phyloP scores from a whole-genome alignment of 176 grass and related monocot genomes.

The Triticum monococcum region DNA sequence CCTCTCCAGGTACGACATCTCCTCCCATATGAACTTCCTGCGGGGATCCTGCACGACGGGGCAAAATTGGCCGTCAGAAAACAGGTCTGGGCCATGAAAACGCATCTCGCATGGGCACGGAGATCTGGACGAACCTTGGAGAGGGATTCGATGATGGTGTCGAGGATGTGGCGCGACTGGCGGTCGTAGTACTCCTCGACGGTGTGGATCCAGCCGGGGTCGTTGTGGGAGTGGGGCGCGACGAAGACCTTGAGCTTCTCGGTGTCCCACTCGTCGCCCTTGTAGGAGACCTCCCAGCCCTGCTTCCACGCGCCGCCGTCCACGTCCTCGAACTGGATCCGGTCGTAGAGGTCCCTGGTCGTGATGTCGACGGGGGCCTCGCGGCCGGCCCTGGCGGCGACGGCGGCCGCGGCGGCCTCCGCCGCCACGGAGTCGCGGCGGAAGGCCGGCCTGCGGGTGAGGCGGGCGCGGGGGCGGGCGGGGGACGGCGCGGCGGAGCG shows the following conservation, averaged over 20 bases:
- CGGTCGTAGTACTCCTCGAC: conserved; percentile 92
- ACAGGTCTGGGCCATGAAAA: background rate
- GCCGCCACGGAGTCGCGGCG: conserved; percentile 45
- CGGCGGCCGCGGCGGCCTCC: conserved; percentile 35
- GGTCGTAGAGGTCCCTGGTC: conserved; percentile 86
- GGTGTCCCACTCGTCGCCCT: conserved; percentile 70
- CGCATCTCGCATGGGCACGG: background rate
- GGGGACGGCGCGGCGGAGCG: background rate
- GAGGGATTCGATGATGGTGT: conserved; percentile 85
- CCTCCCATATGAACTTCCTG: conserved; percentile 98
- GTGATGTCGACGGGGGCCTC: conserved; percentile 77
- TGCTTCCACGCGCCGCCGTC: conserved; percentile 98
- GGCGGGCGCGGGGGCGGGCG: conserved; percentile 41
- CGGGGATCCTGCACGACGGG: conserved; percentile 53
- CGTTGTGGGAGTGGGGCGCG: conserved; percentile 95
- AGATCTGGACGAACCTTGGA: conserved; percentile 63
- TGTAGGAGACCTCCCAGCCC: conserved; percentile 80
- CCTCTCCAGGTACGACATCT: conserved; percentile 99
- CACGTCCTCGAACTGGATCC: conserved; percentile 78
- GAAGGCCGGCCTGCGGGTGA: conserved; percentile 58
- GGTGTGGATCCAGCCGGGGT: conserved; percentile 90
- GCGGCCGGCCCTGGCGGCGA: conserved; percentile 21
- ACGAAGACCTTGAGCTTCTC: conserved; percentile 99
- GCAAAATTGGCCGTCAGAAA: background rate
- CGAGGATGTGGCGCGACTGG: conserved; percentile 89